Base-by-base conservation (phyloP, 306 rosid species). In the Gastrolobium bilobum region DNA sequence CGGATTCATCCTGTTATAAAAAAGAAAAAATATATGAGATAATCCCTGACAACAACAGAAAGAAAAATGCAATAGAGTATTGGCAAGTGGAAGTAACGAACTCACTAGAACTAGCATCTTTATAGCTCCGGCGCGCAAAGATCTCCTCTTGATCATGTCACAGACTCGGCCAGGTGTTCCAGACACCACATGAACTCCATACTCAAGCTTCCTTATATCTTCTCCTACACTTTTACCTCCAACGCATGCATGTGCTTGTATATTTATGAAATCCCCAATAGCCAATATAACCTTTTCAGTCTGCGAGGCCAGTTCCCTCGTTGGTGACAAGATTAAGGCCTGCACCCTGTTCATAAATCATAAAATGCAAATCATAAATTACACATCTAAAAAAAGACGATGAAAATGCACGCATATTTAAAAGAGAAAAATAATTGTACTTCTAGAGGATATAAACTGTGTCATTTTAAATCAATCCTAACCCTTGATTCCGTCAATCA, bases 81-180 rank as follows among this genome's bases (percentile, higher is more conserved):
- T 13, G 47, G 42, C 68, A 67, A 31, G 33, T 44, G 59, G 67
- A 29, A 46, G 63, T 48, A 47, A 70, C 34, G 29, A 70, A 90
- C 94, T 82, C 62, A 96, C 98, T 6, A 96, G 90, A 81, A 96
- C 81, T 53, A 96, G 82, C 80, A 96, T 66, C 71, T 96, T 96
- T 71, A 96, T 96, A 59, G 95, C 92, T 80, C 98, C 86, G 3
- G 98, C 93, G 60, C 98, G 96, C 76, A 96, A 76, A 1, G 98
- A 91, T 83, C 99, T 93, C 88, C 99, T 91, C 73, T 96, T 96
- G 64, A 96, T 96, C 99, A 96, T 96, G 81, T 96, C 99, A 81
- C 98, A 93, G 13, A 93, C 99, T 75, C 99, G 88, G 3, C 99
- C 99, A 48, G 99, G 99, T 72, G 99, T 96, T 81, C 99, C 99